Base-by-base conservation (phyloP, 192 early-diverging fungal genomes). In the Backusella parvicylindrica region DNA sequence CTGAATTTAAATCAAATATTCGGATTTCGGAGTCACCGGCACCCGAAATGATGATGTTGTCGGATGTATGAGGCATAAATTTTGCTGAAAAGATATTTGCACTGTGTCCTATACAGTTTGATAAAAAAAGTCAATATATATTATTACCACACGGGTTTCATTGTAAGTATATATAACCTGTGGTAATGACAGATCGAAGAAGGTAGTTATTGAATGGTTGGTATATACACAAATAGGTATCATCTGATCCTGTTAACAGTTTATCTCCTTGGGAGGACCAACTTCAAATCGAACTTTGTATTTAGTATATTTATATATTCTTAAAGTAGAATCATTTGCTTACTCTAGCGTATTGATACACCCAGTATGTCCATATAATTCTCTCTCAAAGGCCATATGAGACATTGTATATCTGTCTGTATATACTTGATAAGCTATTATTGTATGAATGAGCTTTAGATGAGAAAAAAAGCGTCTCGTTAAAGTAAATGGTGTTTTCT, bases 71-170 rank as follows among this genome's bases (percentile, higher is more conserved):
- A 0, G 89, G 87, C 83, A 95, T 77, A 41, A 90, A 86, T 72
- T 90, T 90, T 15, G 92, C 89, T 75, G 90, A 89, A 82, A 95
- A 95, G 16, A 95, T 90, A 35, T 94, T 93, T 43, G 86, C 88
- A n/a, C 72, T 66, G 79, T 94, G 93, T 18, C 92, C 91, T 82
- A 35, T 35, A 28, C 1, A 63, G 35, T 65, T 9, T 33, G 16
- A 21, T n/a, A n/a, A 3, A 6, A 15, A 38, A 6, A n/a, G 50
- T 36, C 16, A 30, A 18, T n/a, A 11, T 40, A 13, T 56, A 21
- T 4, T 16, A 36, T 13, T 6, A n/a, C n/a, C n/a, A n/a, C n/a
- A n/a, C n/a, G n/a, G n/a, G n/a, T n/a, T n/a, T n/a, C n/a, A n/a
- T n/a, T n/a, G n/a, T n/a, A n/a, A 15, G 35, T 36, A 37, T 37